These are phyloP conservation scores for Tulasnella calospora DNA, from an alignment of 768 basidiomycete species.

Conservation along the genomic window DNA sequence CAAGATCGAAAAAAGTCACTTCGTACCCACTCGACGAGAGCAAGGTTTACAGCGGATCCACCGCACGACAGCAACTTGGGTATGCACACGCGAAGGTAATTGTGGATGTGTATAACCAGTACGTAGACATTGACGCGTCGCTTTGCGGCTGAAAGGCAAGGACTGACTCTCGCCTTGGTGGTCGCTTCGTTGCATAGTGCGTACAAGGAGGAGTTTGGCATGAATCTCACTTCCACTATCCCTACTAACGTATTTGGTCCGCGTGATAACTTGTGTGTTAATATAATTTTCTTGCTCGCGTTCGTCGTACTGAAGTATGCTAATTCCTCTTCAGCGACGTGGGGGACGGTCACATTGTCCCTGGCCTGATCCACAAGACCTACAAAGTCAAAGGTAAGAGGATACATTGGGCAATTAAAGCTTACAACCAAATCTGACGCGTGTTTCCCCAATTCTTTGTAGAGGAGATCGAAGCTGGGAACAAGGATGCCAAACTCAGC, in stretches of 20 bases:
- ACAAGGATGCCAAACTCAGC: conserved; percentile 78
- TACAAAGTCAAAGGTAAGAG: conserved; percentile 79
- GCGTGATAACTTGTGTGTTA: conserved; percentile 79
- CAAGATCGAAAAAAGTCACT: conserved; percentile 69
- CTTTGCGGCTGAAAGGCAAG: neutral
- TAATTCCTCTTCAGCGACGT: conserved; percentile 57
- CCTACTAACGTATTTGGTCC: conserved; percentile 96
- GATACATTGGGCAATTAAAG: neutral
- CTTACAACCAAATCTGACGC: neutral
- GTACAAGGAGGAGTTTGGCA: conserved; percentile 94
- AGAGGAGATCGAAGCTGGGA: conserved; percentile 36
- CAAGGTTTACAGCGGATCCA: conserved; percentile 83
- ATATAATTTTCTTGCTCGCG: conserved; percentile 4
- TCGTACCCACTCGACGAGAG: conserved; percentile 93
- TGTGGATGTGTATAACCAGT: conserved; percentile 96
- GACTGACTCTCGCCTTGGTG: neutral
- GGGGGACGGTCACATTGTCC: conserved; percentile 89
- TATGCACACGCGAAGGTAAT: conserved; percentile 94
- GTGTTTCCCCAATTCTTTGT: neutral
- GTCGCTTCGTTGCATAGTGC: conserved; percentile 49
- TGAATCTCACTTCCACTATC: conserved; percentile 93
- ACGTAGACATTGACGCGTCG: conserved; percentile 34
- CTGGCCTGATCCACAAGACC: conserved; percentile 89
- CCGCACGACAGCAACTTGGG: conserved; percentile 93
- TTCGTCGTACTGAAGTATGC: neutral